Conservation (phyloP, 345 rosid genomes). For the Rhizophora apiculata region DNA sequence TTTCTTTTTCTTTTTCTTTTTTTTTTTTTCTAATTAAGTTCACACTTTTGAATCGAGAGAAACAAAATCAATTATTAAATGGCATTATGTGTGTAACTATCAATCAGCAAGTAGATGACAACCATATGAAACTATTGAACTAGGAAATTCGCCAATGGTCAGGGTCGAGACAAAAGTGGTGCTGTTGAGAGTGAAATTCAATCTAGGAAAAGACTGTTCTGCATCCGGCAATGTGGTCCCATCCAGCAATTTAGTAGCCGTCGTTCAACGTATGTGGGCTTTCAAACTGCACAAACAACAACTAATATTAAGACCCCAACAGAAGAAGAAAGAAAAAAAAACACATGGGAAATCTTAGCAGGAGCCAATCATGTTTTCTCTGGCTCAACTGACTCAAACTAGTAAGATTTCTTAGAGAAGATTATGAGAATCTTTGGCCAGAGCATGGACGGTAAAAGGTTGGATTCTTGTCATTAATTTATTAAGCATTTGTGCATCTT, state of each 20-base stretch:
- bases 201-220: not conserved
- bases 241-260: constrained; percentile 19
- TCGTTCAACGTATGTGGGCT: constrained; percentile 32
- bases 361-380: not conserved
- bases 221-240: constrained; percentile 17
- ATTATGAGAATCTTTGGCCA: no score
- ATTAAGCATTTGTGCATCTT: not conserved
- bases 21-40: no score
- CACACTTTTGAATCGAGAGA: no score
- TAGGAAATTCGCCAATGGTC: not conserved
- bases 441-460: no score
- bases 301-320: not conserved
- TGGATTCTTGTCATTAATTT: not conserved
- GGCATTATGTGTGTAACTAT: no score
- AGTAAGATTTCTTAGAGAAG: no score
- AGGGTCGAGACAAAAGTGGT: not conserved
- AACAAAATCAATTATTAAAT: no score
- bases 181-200: not conserved
- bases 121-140: not conserved
- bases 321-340: not conserved
- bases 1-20: no score
- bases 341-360: not conserved
- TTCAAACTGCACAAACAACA: not conserved
- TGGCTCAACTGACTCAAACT: not conserved
- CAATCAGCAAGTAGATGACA: not conserved